Evolutionary conservation across 1,284 basidiomycete species (phyloP).

Genomic region (Leccinum griseonigrum): DNA sequence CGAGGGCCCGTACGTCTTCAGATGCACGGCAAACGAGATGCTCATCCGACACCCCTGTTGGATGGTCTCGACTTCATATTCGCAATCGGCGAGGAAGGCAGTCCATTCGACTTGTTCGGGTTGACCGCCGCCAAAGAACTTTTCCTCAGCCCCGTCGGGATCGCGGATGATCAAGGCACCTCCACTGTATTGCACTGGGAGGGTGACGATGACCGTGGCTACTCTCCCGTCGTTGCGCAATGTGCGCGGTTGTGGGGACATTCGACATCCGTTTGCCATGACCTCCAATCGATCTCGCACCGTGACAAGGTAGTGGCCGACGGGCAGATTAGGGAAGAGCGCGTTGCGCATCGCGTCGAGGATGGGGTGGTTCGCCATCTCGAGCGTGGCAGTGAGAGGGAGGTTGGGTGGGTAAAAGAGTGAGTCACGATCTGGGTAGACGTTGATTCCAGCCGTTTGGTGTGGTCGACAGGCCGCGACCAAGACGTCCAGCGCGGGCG

Average conservation of each 20-base stretch:
- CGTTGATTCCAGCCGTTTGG: constrained; percentile 51
- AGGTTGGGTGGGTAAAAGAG: constrained; percentile 72
- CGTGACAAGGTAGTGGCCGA: constrained; percentile 66
- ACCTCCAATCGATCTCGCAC: constrained; percentile 70
- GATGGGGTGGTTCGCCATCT: constrained; percentile 76
- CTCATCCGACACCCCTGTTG: constrained; percentile 66
- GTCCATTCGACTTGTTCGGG: constrained; percentile 71
- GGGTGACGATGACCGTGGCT: constrained; percentile 68
- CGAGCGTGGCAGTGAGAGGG: constrained; percentile 70
- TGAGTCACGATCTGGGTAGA: constrained; percentile 58
- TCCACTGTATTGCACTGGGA: constrained; percentile 70
- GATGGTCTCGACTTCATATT: constrained; percentile 69
- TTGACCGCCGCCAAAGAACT: constrained; percentile 60
- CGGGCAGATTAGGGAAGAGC: constrained; percentile 65
- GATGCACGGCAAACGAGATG: constrained; percentile 67
- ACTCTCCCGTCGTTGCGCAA: constrained; percentile 61
- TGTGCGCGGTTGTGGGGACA: constrained; percentile 51
- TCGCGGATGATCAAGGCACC: constrained; percentile 61
- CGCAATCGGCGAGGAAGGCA: constrained; percentile 69
- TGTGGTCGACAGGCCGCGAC: constrained; percentile 71
- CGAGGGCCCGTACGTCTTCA: constrained; percentile 63
- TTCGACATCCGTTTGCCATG: constrained; percentile 55
- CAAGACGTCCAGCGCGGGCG: constrained; percentile 76
- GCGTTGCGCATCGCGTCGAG: constrained; percentile 69
- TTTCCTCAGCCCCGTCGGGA: constrained; percentile 57